Percentiles rank a stretch among this genome's conserved stretches.
These are phyloP conservation scores for Blastocystis sp. DNA, from an alignment of 352 stramenopile genomes.

Conservation along the genomic window DNA sequence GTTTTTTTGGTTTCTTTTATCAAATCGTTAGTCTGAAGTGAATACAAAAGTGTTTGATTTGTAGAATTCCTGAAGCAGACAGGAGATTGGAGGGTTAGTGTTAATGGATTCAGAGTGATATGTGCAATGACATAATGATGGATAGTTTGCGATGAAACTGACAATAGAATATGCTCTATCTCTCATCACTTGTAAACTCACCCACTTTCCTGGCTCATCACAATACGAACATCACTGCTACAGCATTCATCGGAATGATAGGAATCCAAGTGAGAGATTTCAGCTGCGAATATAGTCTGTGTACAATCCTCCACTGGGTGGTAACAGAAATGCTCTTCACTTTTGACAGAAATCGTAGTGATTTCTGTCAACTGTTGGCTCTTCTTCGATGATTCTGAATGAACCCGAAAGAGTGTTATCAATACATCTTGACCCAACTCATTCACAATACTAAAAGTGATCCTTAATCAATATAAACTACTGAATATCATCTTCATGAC, in stretches of 20 bases:
- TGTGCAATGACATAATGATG: not conserved
- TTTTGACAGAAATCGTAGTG: not conserved
- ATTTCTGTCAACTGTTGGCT: not conserved
- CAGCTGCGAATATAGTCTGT: not conserved
- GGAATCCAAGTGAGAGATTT: not conserved
- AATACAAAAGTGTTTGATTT: not conserved
- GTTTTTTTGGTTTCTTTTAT: not conserved
- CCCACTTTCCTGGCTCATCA: conserved; percentile 13
- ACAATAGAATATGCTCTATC: conserved; percentile 12
- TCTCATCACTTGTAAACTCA: not conserved
- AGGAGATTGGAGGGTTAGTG: not conserved
- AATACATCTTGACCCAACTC: conserved; percentile 14
- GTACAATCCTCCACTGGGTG: not conserved
- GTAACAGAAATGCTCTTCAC: not conserved
- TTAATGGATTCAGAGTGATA: not conserved
- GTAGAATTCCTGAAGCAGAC: not conserved
- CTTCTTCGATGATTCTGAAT: not conserved
- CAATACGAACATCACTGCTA: not conserved
- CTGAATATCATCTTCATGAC: not conserved
- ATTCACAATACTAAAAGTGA: conserved; percentile 26
- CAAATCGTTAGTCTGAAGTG: not conserved
- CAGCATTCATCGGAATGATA: not conserved
- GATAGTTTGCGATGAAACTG: not conserved
- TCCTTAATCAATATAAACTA: not conserved
- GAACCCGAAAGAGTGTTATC: not conserved